Conservation (phyloP, 108 stramenopile species). For the Conticribra guillardii region DNA sequence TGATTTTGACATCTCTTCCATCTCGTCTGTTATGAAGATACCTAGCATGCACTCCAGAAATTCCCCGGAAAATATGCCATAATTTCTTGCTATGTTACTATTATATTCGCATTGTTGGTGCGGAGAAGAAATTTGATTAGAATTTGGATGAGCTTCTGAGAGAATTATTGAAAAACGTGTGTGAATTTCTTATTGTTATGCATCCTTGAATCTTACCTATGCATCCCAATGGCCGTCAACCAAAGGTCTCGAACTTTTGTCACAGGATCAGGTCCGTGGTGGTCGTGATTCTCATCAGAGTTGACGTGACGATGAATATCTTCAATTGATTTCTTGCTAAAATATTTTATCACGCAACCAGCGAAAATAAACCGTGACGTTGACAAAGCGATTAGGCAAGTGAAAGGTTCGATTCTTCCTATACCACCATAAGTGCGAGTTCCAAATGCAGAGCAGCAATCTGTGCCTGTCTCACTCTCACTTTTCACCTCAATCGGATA, state of each 20-base stretch:
- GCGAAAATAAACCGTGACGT: constrained; percentile 65
- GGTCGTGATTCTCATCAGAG: constrained; percentile 13
- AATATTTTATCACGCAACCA: constrained; percentile 15
- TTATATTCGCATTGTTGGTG: too few relatives aligned
- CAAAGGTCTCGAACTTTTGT: constrained; percentile 68
- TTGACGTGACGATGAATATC: constrained; percentile 16
- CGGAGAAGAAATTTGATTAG: too few relatives aligned
- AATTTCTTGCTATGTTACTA: constrained; percentile 56
- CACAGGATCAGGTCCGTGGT: constrained; percentile 44
- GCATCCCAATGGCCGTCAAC: constrained; percentile 65
- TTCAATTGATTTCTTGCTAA: constrained; percentile 16
- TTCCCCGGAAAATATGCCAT: constrained; percentile 80
- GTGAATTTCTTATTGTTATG: too few relatives aligned
- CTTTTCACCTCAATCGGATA: too few relatives aligned
- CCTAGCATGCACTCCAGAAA: constrained; percentile 88
- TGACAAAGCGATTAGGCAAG: constrained; percentile 64
- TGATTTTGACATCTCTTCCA: too few relatives aligned
- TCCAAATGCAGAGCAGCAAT: constrained; percentile 60
- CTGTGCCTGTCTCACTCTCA: neutral
- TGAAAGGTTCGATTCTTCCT: constrained; percentile 80
- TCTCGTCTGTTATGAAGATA: constrained; percentile 38
- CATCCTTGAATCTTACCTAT: too few relatives aligned
- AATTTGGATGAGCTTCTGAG: too few relatives aligned
- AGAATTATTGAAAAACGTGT: too few relatives aligned
- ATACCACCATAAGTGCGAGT: constrained; percentile 66